Evolutionary conservation across 2,329 filamentous ascomycete species (phyloP).

Genomic region (Botryotinia calthae): DNA sequence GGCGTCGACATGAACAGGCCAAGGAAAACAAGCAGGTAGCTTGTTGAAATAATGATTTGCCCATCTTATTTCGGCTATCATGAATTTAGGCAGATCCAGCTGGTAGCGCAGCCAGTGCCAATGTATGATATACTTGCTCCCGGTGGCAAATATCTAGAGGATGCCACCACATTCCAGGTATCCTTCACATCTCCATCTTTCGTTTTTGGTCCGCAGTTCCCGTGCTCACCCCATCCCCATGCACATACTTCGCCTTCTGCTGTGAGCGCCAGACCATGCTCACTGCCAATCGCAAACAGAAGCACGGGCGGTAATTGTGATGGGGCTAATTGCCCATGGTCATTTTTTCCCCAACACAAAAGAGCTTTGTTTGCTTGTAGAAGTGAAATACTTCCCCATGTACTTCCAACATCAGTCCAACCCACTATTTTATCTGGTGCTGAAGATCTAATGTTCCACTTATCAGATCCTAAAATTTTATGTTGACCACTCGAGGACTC

Average conservation of each 20-base stretch:
- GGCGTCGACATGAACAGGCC: background rate
- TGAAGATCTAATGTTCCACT: slow-evolving; percentile 62
- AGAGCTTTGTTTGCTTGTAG: slow-evolving; percentile 60
- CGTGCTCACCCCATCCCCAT: slow-evolving; percentile 98
- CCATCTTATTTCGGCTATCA: slow-evolving; percentile 1
- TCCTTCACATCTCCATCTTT: slow-evolving; percentile 67
- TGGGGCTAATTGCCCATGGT: slow-evolving; percentile 78
- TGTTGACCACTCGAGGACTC: slow-evolving; percentile 56
- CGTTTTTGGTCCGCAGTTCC: slow-evolving; percentile 77
- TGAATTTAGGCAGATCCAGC: slow-evolving; percentile 59
- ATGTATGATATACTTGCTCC: slow-evolving; percentile 56
- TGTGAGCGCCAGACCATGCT: slow-evolving; percentile 78
- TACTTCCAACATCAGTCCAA: slow-evolving; percentile 70
- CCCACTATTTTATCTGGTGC: slow-evolving; percentile 52
- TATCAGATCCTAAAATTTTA: slow-evolving; percentile 69
- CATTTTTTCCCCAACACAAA: slow-evolving; percentile 76
- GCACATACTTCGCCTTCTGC: slow-evolving; percentile 65
- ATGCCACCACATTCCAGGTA: slow-evolving; percentile 64
- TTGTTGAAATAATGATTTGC: background rate
- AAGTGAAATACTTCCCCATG: slow-evolving; percentile 80
- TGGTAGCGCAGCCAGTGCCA: slow-evolving; percentile 88
- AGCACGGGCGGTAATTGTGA: slow-evolving; percentile 55
- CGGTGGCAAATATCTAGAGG: slow-evolving; percentile 52
- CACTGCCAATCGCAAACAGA: slow-evolving; percentile 78
- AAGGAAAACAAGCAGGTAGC: background rate